A percentile compares a stretch with the other conserved stretches of the same genome.
phyloP scores from a whole-genome alignment of 257 asterid genomes.

The Forsythia viridissima region DNA sequence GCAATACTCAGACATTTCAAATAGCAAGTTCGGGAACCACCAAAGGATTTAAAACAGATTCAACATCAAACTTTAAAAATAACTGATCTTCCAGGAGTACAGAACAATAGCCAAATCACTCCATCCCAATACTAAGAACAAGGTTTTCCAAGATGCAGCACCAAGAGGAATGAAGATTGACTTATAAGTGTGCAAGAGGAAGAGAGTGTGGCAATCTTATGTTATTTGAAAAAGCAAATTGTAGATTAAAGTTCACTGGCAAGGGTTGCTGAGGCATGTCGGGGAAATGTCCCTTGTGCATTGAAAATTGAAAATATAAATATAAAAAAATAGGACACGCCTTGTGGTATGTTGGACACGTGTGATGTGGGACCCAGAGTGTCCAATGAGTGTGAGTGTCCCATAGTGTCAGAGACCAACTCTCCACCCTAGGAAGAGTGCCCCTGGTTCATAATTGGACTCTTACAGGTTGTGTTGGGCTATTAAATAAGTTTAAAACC shows the following conservation, averaged over 20 bases:
- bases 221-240: not conserved
- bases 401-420: not conserved
- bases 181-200: not conserved
- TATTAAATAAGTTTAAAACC: not conserved
- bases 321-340: not conserved
- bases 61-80: not conserved
- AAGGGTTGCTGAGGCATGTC: not conserved
- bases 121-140: not conserved
- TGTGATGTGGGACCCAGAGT: not conserved
- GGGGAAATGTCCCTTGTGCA: not conserved
- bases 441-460: not conserved
- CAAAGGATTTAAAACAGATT: not conserved
- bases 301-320: not conserved
- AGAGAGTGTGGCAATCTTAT: not conserved
- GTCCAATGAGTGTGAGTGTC: not conserved
- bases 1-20: conserved; percentile 13
- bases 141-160: not conserved
- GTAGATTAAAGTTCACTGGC: not conserved
- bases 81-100: not conserved
- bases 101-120: not conserved
- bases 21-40: not conserved
- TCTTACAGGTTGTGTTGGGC: not conserved
- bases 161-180: not conserved
- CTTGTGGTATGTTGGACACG: not conserved
- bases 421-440: not conserved